Percentiles rank a stretch among this genome's conserved stretches.
Evolutionary conservation across 352 stramenopile genomes (phyloP).

Genomic region (Globisporangium carolinianum): DNA sequence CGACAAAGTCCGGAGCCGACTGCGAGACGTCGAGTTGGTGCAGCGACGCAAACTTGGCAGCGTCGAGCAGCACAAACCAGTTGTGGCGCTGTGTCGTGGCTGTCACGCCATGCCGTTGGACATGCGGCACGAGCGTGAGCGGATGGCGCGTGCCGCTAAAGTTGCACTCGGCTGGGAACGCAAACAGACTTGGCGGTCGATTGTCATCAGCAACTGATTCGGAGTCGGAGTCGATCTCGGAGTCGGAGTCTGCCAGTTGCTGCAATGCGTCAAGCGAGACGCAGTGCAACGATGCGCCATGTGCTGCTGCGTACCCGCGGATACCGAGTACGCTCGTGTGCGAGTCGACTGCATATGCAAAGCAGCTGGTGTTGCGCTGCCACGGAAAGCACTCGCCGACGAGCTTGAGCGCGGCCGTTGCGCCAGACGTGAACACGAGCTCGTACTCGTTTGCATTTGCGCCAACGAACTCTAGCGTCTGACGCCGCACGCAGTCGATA

Average conservation of each 20-base stretch:
- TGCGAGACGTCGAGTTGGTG: constrained; percentile 43
- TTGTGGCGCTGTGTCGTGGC: background rate
- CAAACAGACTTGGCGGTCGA: constrained; percentile 36
- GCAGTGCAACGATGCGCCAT: constrained; percentile 20
- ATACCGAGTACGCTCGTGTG: constrained; percentile 75
- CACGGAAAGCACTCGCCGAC: constrained; percentile 81
- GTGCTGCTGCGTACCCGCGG: constrained; percentile 28
- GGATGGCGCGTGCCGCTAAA: constrained; percentile 57
- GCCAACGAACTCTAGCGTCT: constrained; percentile 65
- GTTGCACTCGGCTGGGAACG: constrained; percentile 73
- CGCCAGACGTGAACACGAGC: constrained; percentile 81
- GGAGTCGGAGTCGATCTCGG: background rate
- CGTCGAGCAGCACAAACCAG: constrained; percentile 69
- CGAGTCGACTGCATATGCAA: constrained; percentile 55
- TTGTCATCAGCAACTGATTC: background rate
- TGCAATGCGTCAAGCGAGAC: constrained; percentile 37
- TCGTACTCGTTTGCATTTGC: constrained; percentile 63
- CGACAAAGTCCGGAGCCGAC: constrained; percentile 52
- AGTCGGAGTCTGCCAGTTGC: constrained; percentile 14
- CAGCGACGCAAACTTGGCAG: constrained; percentile 58
- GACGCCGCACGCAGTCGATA: constrained; percentile 37
- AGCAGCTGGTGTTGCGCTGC: constrained; percentile 31
- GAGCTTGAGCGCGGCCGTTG: constrained; percentile 75
- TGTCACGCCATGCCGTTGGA: constrained; percentile 17
- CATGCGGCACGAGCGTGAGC: constrained; percentile 29